These are phyloP conservation scores for Quercus lobata DNA, from an alignment of 331 rosid genomes.

Conservation along the genomic window DNA sequence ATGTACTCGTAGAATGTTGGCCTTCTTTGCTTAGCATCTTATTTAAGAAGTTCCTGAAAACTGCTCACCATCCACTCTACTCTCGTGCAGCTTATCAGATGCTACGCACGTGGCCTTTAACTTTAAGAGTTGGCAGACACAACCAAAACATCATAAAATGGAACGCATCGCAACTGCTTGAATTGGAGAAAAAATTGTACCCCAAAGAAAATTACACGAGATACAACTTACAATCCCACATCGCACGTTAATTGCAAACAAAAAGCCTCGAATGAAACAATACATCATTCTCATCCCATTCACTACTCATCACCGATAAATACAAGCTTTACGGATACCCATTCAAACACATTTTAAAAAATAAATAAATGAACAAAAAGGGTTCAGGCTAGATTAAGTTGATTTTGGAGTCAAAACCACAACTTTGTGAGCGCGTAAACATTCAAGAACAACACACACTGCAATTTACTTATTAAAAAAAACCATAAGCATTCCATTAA, in stretches of 20 bases:
- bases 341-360: background rate
- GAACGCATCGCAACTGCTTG: background rate
- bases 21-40: slow-evolving; percentile 8
- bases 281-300: slow-evolving; percentile 16
- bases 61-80: background rate
- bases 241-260: background rate
- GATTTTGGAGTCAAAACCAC: background rate
- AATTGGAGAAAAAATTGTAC: background rate
- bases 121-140: no score
- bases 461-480: background rate
- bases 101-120: background rate
- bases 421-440: background rate
- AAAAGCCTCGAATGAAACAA: background rate
- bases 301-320: background rate
- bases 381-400: background rate
- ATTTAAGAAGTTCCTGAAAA: background rate
- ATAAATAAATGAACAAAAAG: background rate
- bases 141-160: no score
- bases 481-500: slow-evolving; percentile 29
- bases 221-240: background rate
- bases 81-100: background rate
- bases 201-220: background rate
- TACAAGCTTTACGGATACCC: background rate
- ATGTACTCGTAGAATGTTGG: background rate
- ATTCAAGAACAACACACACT: background rate